phyloP scores from a whole-genome alignment of 2,329 filamentous ascomycete genomes.

The Penicillium palitans region DNA sequence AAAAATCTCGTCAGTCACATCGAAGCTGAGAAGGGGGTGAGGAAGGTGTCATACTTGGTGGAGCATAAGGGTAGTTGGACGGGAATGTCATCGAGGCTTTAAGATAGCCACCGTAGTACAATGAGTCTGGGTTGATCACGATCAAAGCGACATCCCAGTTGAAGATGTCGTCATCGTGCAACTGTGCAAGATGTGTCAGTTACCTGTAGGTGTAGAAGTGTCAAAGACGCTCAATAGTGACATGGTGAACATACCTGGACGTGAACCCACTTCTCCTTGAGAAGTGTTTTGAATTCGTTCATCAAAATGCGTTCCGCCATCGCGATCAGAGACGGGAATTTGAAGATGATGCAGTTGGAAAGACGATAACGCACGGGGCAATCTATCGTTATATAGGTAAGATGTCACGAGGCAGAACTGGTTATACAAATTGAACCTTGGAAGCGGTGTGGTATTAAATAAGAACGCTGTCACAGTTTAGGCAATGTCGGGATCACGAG shows the following conservation, averaged over 20 bases:
- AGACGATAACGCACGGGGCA: neutral
- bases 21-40: neutral
- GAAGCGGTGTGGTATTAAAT: neutral
- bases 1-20: slow-evolving; percentile 1
- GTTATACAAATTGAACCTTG: neutral
- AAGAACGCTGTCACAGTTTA: neutral
- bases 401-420: neutral
- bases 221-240: neutral
- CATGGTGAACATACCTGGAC: slow-evolving; percentile 63
- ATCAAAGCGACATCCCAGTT: slow-evolving; percentile 86
- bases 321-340: slow-evolving; percentile 6
- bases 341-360: neutral
- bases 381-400: neutral
- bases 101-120: slow-evolving; percentile 92
- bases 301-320: slow-evolving; percentile 79
- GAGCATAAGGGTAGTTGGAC: slow-evolving; percentile 82
- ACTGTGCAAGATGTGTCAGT: slow-evolving; percentile 45
- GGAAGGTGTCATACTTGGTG: slow-evolving; percentile 58
- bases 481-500: neutral
- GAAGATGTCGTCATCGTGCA: slow-evolving; percentile 79
- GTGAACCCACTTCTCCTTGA: slow-evolving; percentile 90
- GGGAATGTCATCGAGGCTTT: slow-evolving; percentile 86
- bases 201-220: neutral
- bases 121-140: slow-evolving; percentile 87
- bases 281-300: slow-evolving; percentile 79